These are phyloP conservation scores for Salix viminalis DNA, from an alignment of 345 rosid species.

Conservation along the genomic window DNA sequence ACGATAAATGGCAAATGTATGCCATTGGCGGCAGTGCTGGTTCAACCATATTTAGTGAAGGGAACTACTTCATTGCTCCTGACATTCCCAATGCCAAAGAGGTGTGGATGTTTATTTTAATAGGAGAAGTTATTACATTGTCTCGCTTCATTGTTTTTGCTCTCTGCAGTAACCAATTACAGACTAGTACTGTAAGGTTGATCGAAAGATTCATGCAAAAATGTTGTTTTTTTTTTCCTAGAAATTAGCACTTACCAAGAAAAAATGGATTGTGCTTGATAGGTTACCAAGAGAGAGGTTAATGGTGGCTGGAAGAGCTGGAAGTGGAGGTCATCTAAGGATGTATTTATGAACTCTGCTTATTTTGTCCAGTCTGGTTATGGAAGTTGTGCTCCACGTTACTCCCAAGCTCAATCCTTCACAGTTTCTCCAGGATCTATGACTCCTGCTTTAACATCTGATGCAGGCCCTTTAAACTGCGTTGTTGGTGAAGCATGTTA, in stretches of 20 bases:
- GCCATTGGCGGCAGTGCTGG: slow-evolving; percentile 28
- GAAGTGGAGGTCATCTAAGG: slow-evolving; percentile 27
- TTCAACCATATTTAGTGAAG: slow-evolving; percentile 27
- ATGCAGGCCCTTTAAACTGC: slow-evolving; percentile 19
- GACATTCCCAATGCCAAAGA: slow-evolving; percentile 6
- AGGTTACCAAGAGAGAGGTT: slow-evolving; percentile 23
- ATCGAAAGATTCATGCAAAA: neutral
- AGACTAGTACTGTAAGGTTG: too few species aligned
- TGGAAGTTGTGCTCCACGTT: slow-evolving; percentile 19
- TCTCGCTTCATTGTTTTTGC: too few species aligned
- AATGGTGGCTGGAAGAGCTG: slow-evolving; percentile 19
- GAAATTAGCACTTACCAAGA: neutral
- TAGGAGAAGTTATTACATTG: too few species aligned
- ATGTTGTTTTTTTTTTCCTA: neutral
- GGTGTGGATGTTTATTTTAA: neutral
- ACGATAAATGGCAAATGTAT: slow-evolving; percentile 28
- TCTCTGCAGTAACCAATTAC: too few species aligned
- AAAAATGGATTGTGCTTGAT: neutral
- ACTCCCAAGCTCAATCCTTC: slow-evolving; percentile 8
- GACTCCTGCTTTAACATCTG: slow-evolving; percentile 20
- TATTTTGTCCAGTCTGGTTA: slow-evolving; percentile 28
- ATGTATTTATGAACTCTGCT: slow-evolving; percentile 23
- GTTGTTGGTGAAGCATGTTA: slow-evolving; percentile 8
- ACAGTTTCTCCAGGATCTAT: slow-evolving; percentile 17
- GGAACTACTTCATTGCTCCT: slow-evolving; percentile 22